Evolutionary conservation across 2,329 filamentous ascomycete genomes (phyloP), one percentile per base, ranked within the genome.

Genomic region (Phialemoniopsis sp.): DNA sequence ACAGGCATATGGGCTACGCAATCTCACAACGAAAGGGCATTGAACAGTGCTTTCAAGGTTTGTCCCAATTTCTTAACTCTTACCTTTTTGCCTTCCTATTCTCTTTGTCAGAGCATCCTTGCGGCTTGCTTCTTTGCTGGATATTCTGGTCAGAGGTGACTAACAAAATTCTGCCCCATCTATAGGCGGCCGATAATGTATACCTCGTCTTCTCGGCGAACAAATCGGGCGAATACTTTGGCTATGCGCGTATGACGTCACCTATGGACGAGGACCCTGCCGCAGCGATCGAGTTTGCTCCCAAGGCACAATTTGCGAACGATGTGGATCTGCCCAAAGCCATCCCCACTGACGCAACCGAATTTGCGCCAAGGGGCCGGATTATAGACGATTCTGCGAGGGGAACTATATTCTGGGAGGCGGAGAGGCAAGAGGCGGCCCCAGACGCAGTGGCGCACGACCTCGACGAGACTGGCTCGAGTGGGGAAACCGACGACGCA

Each of bases 361-460:
- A 87, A 35, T 83, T 75, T 37, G 85, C 86, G 3, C 90, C 90
- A 1, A 84, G 78, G 53, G 91, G 91, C 17, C 81, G 82, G 39
- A 94, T 97, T 42, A 91, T 96, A 34, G 89, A 95, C 53, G 91
- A 97, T 57, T 90, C 87, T 4, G 85, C 88, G 1, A 78, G 91
- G n/a, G 91, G 91, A 0, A 96, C 90, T 0, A 95, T 96, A 31
- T 97, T 97, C 54, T 97, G 91, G 91, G 91, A 97, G 59, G 83
- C 84, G 7, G 84, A 91, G 36, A 62, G 71, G 26, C 77, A 78
- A 1, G 80, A 81, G 2, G 54, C 58, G 10, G 66, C 67, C 14
- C 56, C 53, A 10, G 55, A 56, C 6, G 56, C 54, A 6, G 49
- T 46, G 9, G 57, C 62, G 14, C 41, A 45, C 1, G 55, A 58